A percentile compares a stretch with the other conserved stretches of the same genome.
Conservation (phyloP, 106 monocot genomes). For the Dendrobium officinale region DNA sequence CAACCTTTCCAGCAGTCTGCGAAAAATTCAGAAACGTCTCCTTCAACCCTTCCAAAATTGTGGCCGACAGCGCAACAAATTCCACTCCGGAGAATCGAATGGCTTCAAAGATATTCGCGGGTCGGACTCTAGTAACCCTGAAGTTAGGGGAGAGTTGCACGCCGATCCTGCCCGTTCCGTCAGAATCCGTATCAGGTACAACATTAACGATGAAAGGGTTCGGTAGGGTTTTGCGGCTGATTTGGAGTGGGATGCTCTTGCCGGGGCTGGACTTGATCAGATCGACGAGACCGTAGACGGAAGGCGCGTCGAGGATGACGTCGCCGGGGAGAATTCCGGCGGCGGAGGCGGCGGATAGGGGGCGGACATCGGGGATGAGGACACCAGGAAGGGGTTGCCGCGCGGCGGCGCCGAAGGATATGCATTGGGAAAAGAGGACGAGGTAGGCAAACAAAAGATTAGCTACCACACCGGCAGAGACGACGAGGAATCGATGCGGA, state of each 20-base stretch:
- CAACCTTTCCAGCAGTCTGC: slow-evolving; percentile 74
- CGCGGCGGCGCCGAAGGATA: slow-evolving; percentile 64
- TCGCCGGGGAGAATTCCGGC: slow-evolving; percentile 65
- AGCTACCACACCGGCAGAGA: slow-evolving; percentile 85
- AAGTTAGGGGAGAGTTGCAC: slow-evolving; percentile 88
- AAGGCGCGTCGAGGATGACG: slow-evolving; percentile 46
- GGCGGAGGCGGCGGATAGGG: slow-evolving; percentile 50
- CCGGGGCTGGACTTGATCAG: slow-evolving; percentile 52
- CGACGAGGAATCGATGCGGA: slow-evolving; percentile 68
- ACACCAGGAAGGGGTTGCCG: slow-evolving; percentile 60
- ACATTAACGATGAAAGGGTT: slow-evolving; percentile 22
- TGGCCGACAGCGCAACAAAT: slow-evolving; percentile 32
- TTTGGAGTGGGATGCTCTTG: slow-evolving; percentile 26
- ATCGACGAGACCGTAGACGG: slow-evolving; percentile 58
- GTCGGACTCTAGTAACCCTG: slow-evolving; percentile 30
- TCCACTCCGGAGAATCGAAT: slow-evolving; percentile 41
- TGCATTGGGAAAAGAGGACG: slow-evolving; percentile 57
- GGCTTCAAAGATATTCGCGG: slow-evolving; percentile 44
- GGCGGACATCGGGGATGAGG: slow-evolving; percentile 63
- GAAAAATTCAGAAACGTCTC: slow-evolving; percentile 88
- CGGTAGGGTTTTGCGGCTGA: slow-evolving; percentile 13
- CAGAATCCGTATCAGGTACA: slow-evolving; percentile 50
- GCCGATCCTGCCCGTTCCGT: slow-evolving; percentile 74
- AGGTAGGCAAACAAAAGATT: slow-evolving; percentile 73
- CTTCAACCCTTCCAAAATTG: slow-evolving; percentile 74